These are phyloP conservation scores for Casuarina glauca DNA, from an alignment of 306 rosid genomes.

Conservation along the genomic window DNA sequence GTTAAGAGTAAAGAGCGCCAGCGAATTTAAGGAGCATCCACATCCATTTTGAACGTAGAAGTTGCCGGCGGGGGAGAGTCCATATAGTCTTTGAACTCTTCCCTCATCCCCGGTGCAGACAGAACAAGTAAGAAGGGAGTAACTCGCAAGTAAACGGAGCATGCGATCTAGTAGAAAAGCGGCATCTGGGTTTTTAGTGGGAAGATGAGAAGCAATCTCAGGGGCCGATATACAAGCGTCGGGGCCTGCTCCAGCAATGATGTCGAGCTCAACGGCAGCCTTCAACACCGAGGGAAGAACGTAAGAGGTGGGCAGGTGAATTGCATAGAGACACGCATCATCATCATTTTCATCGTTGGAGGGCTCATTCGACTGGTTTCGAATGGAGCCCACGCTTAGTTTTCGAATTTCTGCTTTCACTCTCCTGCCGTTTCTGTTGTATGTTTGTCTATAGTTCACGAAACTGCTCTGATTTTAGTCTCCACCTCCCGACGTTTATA, in stretches of 20 bases:
- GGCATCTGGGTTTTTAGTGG: slow-evolving; percentile 10
- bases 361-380: too few species aligned
- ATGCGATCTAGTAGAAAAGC: slow-evolving; percentile 22
- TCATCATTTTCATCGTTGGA: too few species aligned
- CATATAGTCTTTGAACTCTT: slow-evolving; percentile 7
- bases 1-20: neutral
- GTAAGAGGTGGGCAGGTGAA: neutral
- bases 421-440: too few species aligned
- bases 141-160: slow-evolving; percentile 23
- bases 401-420: too few species aligned
- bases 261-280: slow-evolving; percentile 35
- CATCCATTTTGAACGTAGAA: slow-evolving; percentile 14
- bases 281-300: slow-evolving; percentile 17
- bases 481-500: too few species aligned
- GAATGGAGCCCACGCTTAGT: too few species aligned
- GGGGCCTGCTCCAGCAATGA: slow-evolving; percentile 5
- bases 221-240: slow-evolving; percentile 11
- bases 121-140: slow-evolving; percentile 15
- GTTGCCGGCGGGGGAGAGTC: slow-evolving; percentile 19
- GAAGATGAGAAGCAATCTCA: slow-evolving; percentile 23
- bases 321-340: slow-evolving; percentile 8
- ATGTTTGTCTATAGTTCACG: too few species aligned
- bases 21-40: slow-evolving; percentile 13
- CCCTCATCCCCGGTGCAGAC: neutral
- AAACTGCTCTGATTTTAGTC: too few species aligned